Base-by-base conservation (phyloP, 2,329 filamentous ascomycete species). In the Ceratocystis huliohia region DNA sequence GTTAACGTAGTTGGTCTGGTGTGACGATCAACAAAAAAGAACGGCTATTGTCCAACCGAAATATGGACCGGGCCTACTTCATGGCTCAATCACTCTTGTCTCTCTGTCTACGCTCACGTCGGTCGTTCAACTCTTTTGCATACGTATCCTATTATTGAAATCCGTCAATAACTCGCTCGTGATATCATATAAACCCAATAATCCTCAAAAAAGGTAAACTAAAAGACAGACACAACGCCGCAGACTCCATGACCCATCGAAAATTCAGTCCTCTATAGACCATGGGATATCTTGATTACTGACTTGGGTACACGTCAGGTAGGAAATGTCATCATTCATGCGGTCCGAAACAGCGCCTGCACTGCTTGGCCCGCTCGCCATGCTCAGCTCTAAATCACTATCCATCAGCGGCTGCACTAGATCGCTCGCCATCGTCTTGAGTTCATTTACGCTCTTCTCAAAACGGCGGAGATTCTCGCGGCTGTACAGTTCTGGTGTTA, bases 381-480 rank as follows among this genome's bases (percentile, higher is more conserved):
- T 74, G 73, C 96, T 91, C 61, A 96, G 81, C 75, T 96, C 89
- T 13, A 96, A 80, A 64, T 86, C 88, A 73, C 89, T 94, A 64
- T 88, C 83, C 87, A 95, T 95, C 13, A 96, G 78, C 3, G 92
- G 92, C 67, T 87, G 86, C 6, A 96, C 92, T 17, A 88, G 80
- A 72, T 96, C 90, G 65, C 88, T 81, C 5, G 92, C 93, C 73
- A 93, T 82, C 66, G 83, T 82, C 77, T 96, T 96, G 65, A 96
- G 80, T 78, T 96, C 92, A 68, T 96, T 91, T 70, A 96, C 82
- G 66, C 91, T 83, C 72, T 88, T 85, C 78, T 96, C 93, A 71
- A 96, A 96, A 3, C 88, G 81, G 68, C 87, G 84, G 62, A 96
- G 76, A 69, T 90, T 93, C n/a, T 96, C 92, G 20, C 92, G 82